Evolutionary conservation across 345 rosid species (phyloP), one percentile per base, ranked within the genome.

Genomic region (Ceriops tagal): DNA sequence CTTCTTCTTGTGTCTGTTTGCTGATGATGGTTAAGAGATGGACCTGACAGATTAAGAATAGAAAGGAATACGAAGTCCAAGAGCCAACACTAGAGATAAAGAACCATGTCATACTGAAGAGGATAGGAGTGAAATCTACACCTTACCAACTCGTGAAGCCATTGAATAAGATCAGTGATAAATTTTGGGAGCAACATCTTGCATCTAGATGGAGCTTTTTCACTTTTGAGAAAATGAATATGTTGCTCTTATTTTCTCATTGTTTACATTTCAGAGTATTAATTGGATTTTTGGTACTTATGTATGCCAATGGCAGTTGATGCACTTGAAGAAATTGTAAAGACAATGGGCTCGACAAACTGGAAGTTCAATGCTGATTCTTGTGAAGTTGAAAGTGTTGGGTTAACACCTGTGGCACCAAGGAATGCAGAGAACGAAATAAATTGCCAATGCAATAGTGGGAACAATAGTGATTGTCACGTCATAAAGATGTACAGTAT

Each of bases 291-390:
- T 51, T 61, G 71, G 32, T 73, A 16, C 58, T 74, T 73, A 66
- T 47, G 24, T 24, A 57, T 67, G 47, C 47, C 32, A 65, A 39
- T 82, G 76, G 34, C 71, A 86, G 90, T 83, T 74, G 79, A 84
- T 72, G 85, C 81, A 58, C 83, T 88, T 55, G 71, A 74, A 30
- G 79, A 82, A 73, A 83, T 84, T 37, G 77, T 70, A 2, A 75
- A 27, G 64, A 70, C 86, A 18, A 60, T 86, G 89, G 91, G 93
- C 34, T 79, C 78, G 0, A 75, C 55, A 37, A 51, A 62, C 75
- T 85, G 88, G 93, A 78, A 69, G 65, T 88, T 88, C 57, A 70
- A 78, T 61, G 84, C 76, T 22, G 80, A 78, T 51, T 49, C 78
- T 34, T 88, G 91, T 65, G 0, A 59, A 6, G 61, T 77, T 70